These are phyloP conservation scores for Fusarium fujikuroi DNA, from an alignment of 2,329 filamentous ascomycete species.

Conservation along the genomic window DNA sequence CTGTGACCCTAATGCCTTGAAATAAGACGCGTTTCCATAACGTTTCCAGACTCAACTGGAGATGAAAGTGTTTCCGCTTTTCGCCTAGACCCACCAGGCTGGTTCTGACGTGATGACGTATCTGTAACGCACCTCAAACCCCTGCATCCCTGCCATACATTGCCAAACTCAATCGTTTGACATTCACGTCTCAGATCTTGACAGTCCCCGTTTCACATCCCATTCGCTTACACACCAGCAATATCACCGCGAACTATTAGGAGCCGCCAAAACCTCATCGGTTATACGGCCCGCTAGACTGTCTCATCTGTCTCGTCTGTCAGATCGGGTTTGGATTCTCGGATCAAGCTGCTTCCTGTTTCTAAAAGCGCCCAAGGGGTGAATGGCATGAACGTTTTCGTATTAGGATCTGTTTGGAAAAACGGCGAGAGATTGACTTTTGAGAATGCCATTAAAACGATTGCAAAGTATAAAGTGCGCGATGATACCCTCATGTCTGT, in stretches of 20 bases:
- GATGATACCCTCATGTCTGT: neutral
- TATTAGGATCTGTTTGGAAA: neutral
- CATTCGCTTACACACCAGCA: neutral
- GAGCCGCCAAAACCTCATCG: neutral
- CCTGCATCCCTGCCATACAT: neutral
- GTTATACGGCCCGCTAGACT: neutral
- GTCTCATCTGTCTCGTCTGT: neutral
- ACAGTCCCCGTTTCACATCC: neutral
- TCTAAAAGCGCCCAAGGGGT: neutral
- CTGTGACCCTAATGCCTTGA: accelerated
- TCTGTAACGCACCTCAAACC: neutral
- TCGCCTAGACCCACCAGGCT: neutral
- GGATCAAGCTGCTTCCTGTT: conserved; percentile 1
- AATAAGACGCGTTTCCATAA: neutral
- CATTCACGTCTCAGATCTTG: neutral
- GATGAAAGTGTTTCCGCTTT: neutral
- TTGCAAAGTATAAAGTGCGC: neutral
- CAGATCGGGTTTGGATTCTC: neutral
- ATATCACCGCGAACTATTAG: neutral
- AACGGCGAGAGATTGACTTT: neutral
- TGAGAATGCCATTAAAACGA: neutral
- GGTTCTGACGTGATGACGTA: neutral
- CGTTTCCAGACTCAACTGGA: too few relatives aligned
- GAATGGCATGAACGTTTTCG: neutral
- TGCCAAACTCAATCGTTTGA: neutral